Evolutionary conservation across 1,139 yeast genomes (phyloP), one percentile per base, ranked within the genome.

Genomic region (Scheffersomyces segobiensis): DNA sequence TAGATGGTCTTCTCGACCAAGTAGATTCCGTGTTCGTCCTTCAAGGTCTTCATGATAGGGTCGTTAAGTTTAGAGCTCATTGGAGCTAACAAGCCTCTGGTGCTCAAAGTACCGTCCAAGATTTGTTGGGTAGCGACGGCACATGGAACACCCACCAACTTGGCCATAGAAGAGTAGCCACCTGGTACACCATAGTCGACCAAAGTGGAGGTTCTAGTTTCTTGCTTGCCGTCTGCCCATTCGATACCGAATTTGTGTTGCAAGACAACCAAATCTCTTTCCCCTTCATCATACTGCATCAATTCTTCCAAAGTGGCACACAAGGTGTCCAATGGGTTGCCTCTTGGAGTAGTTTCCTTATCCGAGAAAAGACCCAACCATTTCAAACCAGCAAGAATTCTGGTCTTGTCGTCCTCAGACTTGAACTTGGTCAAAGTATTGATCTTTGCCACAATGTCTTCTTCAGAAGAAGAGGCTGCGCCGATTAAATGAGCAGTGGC

Each of bases 121-220:
- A 95, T 91, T 77, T 91, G 90, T 80, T 87, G 87, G 63, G 89
- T 84, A 50, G 98, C 99, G 74, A 95, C 97, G 60, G 98, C 98
- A 79, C 97, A 95, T 66, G 99, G 99, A 65, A 93, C 96, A 81
- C 99, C 99, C 60, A 95, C 99, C 67, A 92, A 85, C 75, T 95
- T 93, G 67, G 99, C 99, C 99, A 95, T 95, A 55, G 98, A 93
- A 52, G 97, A 90, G 86, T 93, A 95, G 59, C 98, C 98, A 60
- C 90, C 86, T 69, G 92, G 92, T 68, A 85, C 87, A 81, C 99
- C 99, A 77, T 91, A 92, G 78, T 93, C 97, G 55, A 93, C 95
- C 74, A 95, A 83, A 63, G 99, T 95, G 39, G 98, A 90, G 60
- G 98, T 93, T 84, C 98, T 92, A 64, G 88, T 84, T 81, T 95